Conservation (phyloP, 2,329 filamentous ascomycete genomes). For the Penicillium paneum region DNA sequence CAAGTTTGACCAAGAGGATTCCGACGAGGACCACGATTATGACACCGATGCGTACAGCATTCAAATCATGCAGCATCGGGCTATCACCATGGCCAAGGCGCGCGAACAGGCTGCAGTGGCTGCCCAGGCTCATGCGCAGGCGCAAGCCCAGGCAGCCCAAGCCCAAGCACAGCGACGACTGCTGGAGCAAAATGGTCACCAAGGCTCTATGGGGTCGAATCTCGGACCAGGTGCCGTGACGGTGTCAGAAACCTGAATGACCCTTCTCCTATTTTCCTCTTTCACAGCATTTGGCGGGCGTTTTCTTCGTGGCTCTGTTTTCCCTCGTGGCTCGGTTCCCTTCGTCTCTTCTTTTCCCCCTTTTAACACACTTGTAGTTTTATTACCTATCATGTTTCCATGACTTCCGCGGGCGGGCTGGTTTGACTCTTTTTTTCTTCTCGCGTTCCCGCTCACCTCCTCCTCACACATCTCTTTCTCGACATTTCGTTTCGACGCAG, state of each 20-base stretch:
- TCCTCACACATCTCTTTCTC: constrained; percentile 7
- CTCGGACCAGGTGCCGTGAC: constrained; percentile 30
- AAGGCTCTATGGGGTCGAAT: constrained; percentile 19
- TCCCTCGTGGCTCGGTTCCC: constrained; percentile 9
- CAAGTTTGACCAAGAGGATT: constrained; percentile 84
- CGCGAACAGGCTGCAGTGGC: constrained; percentile 43
- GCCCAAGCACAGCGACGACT: constrained; percentile 37
- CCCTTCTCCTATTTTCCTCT: constrained; percentile 11
- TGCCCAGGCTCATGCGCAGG: constrained; percentile 44
- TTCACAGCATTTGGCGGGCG: constrained; percentile 37
- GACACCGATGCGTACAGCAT: constrained; percentile 67
- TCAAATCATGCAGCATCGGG: constrained; percentile 56
- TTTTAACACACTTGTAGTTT: constrained; percentile 31
- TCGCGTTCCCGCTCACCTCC: constrained; percentile 4
- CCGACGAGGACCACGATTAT: constrained; percentile 71
- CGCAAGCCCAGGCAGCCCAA: constrained; percentile 40
- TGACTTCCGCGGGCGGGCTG: constrained; percentile 16
- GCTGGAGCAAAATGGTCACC: constrained; percentile 33
- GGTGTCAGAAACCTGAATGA: constrained; percentile 32
- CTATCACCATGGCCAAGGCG: constrained; percentile 47
- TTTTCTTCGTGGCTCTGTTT: constrained; percentile 23
- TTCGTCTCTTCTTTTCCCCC: constrained; percentile 19
- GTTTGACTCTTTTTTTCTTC: constrained; percentile 13
- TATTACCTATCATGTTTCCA: constrained; percentile 26
- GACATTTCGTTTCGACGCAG: constrained; percentile 13